These are phyloP conservation scores for Ceratonia siliqua DNA, from an alignment of 306 rosid species.

Conservation along the genomic window DNA sequence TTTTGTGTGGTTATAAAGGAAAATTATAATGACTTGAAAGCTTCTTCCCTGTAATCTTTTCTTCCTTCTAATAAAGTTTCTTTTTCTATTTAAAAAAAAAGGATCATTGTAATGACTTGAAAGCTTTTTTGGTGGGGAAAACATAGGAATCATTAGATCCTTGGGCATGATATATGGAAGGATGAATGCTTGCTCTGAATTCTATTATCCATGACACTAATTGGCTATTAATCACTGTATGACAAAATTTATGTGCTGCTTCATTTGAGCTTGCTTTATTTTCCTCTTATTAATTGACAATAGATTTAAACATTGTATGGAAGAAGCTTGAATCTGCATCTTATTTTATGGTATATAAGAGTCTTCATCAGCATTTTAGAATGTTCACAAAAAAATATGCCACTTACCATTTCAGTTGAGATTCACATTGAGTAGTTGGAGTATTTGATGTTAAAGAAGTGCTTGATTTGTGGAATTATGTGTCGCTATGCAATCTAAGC, in stretches of 20 bases:
- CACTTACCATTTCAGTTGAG: not conserved
- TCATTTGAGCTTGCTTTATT: slow-evolving; percentile 16
- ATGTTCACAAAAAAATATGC: slow-evolving; percentile 10
- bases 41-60: not conserved
- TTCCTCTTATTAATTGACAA: not conserved
- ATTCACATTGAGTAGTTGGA: not conserved
- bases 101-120: slow-evolving; percentile 2
- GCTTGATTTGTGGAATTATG: slow-evolving; percentile 13
- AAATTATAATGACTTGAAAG: too few relatives aligned
- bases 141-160: not conserved
- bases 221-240: slow-evolving; percentile 4
- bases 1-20: slow-evolving; percentile 27
- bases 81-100: too few relatives aligned
- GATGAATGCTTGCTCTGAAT: not conserved
- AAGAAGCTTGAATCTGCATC: slow-evolving; percentile 18
- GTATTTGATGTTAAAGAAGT: slow-evolving; percentile 16
- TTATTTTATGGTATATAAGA: not conserved
- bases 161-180: slow-evolving; percentile 3
- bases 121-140: not conserved
- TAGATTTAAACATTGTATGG: not conserved
- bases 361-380: slow-evolving; percentile 3
- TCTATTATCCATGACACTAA: not conserved
- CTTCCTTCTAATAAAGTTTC: not conserved
- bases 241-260: not conserved
- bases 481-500: slow-evolving; percentile 1